phyloP scores from a whole-genome alignment of 1,139 yeast genomes.

The Zygoascus sp. region DNA sequence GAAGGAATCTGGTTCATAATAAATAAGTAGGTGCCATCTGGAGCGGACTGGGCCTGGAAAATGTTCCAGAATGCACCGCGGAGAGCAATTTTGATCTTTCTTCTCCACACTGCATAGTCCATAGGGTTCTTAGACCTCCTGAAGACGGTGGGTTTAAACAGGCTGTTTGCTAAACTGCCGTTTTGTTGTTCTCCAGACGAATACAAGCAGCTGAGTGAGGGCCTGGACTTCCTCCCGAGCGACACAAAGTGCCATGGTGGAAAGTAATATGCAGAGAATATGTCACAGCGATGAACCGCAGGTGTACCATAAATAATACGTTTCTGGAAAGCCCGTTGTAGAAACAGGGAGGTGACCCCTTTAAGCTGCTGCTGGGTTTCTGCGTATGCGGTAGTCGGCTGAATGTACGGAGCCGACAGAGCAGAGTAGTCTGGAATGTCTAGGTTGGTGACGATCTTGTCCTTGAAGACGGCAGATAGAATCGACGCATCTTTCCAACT shows the following conservation, averaged over 20 bases:
- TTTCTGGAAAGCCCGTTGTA: constrained; percentile 21
- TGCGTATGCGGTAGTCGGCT: background rate
- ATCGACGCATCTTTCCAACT: background rate
- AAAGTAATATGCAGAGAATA: constrained; percentile 33
- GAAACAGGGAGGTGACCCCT: constrained; percentile 26
- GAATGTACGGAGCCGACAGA: background rate
- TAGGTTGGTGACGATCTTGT: background rate
- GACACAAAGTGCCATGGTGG: constrained; percentile 47
- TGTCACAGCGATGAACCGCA: constrained; percentile 16
- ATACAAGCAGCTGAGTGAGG: constrained; percentile 37
- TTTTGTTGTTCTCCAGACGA: constrained; percentile 27
- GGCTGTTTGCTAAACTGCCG: constrained; percentile 20
- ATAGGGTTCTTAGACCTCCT: constrained; percentile 36
- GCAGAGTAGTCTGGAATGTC: background rate
- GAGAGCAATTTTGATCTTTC: constrained; percentile 3
- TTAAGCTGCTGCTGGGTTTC: constrained; percentile 19
- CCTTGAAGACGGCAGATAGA: background rate
- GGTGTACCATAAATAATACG: constrained; percentile 20
- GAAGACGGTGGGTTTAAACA: constrained; percentile 14
- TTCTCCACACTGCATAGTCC: constrained; percentile 39
- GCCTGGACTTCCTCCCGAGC: constrained; percentile 47
- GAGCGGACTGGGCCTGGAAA: constrained; percentile 1
- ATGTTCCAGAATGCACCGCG: constrained; percentile 5
- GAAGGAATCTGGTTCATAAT: constrained; percentile 5
- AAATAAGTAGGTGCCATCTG: constrained; percentile 11